phyloP scores from a whole-genome alignment of 345 rosid genomes.

The Cochlearia excelsa region DNA sequence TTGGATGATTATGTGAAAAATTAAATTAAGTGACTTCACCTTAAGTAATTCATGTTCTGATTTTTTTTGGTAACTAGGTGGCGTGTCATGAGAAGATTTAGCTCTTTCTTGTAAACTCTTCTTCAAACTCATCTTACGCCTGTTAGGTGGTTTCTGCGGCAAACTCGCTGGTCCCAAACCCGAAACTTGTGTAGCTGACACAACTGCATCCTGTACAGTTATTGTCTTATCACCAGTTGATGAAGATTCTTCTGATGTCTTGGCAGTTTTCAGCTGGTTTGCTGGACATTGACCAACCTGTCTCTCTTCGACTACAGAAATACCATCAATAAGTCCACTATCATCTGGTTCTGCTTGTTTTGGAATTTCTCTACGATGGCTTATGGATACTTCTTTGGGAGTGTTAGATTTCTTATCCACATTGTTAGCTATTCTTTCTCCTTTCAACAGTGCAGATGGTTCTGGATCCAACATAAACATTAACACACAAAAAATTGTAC shows the following conservation, averaged over 20 bases:
- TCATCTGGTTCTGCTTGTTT: slow-evolving; percentile 15
- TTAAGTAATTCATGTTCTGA: slow-evolving; percentile 44
- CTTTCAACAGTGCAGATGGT: background rate
- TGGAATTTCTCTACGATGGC: too few species aligned
- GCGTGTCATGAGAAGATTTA: slow-evolving; percentile 38
- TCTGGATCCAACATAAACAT: background rate
- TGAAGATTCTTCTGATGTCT: slow-evolving; percentile 39
- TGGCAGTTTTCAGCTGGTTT: slow-evolving; percentile 47
- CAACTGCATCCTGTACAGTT: slow-evolving; percentile 33
- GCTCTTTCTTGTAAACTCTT: slow-evolving; percentile 42
- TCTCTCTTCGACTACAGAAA: slow-evolving; percentile 32
- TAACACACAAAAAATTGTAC: too few species aligned
- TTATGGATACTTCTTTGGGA: too few species aligned
- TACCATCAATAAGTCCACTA: background rate
- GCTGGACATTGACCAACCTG: slow-evolving; percentile 40
- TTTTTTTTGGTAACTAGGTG: slow-evolving; percentile 26
- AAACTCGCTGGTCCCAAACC: slow-evolving; percentile 37
- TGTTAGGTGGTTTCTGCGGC: slow-evolving; percentile 47
- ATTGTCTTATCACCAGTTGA: slow-evolving; percentile 42
- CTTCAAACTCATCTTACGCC: slow-evolving; percentile 62
- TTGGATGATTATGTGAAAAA: slow-evolving; percentile 10
- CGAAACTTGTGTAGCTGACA: slow-evolving; percentile 45
- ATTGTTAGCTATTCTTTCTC: too few species aligned
- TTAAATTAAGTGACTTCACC: slow-evolving; percentile 42
- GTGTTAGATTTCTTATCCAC: too few species aligned